Conservation (phyloP, 1,284 basidiomycete genomes). For the Cerioporus squamosus region DNA sequence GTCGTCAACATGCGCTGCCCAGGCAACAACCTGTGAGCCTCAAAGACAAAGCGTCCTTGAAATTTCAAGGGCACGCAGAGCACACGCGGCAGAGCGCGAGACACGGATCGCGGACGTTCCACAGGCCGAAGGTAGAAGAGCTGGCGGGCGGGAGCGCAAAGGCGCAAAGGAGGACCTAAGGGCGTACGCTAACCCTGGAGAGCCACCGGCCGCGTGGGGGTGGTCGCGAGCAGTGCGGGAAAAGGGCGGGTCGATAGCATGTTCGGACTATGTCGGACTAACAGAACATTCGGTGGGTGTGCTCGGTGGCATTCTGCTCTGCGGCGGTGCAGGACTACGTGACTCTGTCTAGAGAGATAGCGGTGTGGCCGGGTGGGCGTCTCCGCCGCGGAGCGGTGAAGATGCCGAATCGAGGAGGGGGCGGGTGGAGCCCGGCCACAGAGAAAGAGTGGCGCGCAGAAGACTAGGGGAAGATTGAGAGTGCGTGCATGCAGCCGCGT, state of each 20-base stretch:
- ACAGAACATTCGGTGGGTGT: neutral
- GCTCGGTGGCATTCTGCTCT: neutral
- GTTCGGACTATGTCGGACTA: too few relatives aligned
- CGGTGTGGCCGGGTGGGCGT: slow-evolving; percentile 3
- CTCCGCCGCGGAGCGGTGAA: slow-evolving; percentile 8
- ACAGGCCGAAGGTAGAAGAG: neutral
- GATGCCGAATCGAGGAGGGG: slow-evolving; percentile 2
- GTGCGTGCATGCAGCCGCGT: slow-evolving; percentile 17
- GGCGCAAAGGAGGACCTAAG: neutral
- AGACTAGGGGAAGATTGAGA: neutral
- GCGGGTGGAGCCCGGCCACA: slow-evolving; percentile 12
- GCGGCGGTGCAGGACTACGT: slow-evolving; percentile 2
- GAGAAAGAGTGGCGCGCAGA: slow-evolving; percentile 1
- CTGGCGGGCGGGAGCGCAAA: neutral
- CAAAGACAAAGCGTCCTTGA: neutral
- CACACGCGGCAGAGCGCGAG: neutral
- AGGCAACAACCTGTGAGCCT: neutral
- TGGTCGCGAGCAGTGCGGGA: slow-evolving; percentile 1
- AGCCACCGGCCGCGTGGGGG: slow-evolving; percentile 16
- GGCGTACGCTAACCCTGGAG: neutral
- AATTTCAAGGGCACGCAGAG: neutral
- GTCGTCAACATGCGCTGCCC: too few relatives aligned
- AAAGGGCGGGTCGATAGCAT: neutral
- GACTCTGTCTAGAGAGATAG: neutral
- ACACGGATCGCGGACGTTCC: neutral